phyloP scores from a whole-genome alignment of 2,329 filamentous ascomycete genomes.

The Colletotrichum phormii region DNA sequence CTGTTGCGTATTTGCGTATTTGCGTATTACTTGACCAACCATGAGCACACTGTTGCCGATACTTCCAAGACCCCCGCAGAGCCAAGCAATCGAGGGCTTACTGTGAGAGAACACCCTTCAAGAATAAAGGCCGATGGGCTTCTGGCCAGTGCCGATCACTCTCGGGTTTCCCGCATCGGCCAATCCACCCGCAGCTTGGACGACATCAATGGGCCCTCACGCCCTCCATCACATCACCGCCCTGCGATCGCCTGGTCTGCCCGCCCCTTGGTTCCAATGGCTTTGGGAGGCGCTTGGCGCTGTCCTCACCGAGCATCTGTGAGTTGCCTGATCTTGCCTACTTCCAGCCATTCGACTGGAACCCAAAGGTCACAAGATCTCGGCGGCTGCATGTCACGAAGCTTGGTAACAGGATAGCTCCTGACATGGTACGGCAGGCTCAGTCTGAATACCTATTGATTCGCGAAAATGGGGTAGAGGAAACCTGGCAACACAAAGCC shows the following conservation, averaged over 20 bases:
- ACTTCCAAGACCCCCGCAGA: constrained; percentile 34
- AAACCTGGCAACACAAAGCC: background rate
- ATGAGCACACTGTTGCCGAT: constrained; percentile 7
- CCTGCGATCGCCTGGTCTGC: constrained; percentile 15
- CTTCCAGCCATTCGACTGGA: constrained; percentile 11
- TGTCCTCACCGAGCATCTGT: constrained; percentile 18
- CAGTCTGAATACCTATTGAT: background rate
- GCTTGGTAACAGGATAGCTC: background rate
- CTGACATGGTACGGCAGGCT: constrained; percentile 8
- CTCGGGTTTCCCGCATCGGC: constrained; percentile 33
- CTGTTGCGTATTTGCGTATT: background rate
- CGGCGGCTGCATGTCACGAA: constrained; percentile 18
- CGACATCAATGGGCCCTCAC: constrained; percentile 12
- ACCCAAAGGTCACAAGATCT: constrained; percentile 31
- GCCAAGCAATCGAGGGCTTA: constrained; percentile 20
- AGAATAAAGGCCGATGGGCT: constrained; percentile 21
- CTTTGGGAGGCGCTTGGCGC: constrained; percentile 26
- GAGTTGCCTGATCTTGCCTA: constrained; percentile 34
- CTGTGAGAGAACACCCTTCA: constrained; percentile 1
- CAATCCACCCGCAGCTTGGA: constrained; percentile 24
- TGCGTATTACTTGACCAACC: background rate
- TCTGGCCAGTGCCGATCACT: constrained; percentile 34
- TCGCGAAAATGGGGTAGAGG: background rate
- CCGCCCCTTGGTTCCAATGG: constrained; percentile 4
- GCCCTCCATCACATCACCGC: constrained; percentile 18